Conservation (phyloP, 2,329 filamentous ascomycete species). For the Neoarthrinium moseri region DNA sequence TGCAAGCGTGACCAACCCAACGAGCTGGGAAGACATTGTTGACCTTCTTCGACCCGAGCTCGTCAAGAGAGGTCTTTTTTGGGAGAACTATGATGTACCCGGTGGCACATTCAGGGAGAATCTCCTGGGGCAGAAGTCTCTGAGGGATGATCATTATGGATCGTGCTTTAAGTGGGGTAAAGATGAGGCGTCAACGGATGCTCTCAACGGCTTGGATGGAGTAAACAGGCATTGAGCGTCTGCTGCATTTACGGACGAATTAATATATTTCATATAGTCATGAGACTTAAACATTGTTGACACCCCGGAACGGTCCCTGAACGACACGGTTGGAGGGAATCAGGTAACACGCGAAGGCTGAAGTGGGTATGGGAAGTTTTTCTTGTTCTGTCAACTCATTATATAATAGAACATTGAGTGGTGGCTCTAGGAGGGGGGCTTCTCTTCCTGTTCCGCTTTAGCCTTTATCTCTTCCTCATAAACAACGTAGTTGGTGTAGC, state of each 20-base stretch:
- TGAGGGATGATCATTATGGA: conserved; percentile 11
- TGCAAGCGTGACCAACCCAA: conserved; percentile 53
- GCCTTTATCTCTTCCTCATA: conserved; percentile 13
- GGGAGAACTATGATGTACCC: conserved; percentile 43
- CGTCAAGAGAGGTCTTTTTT: conserved; percentile 55
- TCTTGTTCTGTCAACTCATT: no score
- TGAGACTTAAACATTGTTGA: no score
- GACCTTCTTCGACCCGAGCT: conserved; percentile 64
- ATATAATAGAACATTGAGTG: no score
- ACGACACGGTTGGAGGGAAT: no score
- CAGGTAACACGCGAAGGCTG: no score
- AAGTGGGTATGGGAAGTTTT: no score
- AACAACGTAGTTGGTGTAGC: conserved; percentile 32
- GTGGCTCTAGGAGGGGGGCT: conserved; percentile 1
- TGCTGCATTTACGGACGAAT: no score
- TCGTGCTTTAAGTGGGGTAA: neutral
- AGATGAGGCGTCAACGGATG: neutral
- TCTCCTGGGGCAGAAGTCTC: conserved; percentile 31
- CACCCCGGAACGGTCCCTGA: no score
- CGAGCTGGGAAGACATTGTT: conserved; percentile 66
- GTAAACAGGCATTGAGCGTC: neutral
- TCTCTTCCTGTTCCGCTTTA: neutral
- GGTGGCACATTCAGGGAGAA: conserved; percentile 43
- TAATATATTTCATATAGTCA: no score
- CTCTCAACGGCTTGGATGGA: neutral